phyloP scores from a whole-genome alignment of 2,329 filamentous ascomycete genomes.

The Ophiostoma sp. region DNA sequence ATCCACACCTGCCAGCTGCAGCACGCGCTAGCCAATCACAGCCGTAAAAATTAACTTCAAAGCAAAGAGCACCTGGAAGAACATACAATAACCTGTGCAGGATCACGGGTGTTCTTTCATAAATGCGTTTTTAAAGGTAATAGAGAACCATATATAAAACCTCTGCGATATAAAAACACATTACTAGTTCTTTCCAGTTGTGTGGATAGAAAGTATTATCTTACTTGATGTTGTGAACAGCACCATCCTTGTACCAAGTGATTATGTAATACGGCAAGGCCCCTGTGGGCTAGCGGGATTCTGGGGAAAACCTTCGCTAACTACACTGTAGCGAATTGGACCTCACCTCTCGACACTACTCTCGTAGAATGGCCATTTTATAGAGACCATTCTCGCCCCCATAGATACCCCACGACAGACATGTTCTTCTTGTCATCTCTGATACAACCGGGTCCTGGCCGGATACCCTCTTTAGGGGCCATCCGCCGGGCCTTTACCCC shows the following conservation, averaged over 20 bases:
- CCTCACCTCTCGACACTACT: neutral
- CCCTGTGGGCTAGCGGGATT: neutral
- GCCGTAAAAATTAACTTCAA: conserved; percentile 1
- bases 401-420: neutral
- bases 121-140: too few relatives aligned
- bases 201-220: too few relatives aligned
- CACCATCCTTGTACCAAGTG: neutral
- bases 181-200: too few relatives aligned
- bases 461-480: neutral
- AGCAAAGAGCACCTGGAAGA: neutral
- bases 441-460: neutral
- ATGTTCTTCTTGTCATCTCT: neutral
- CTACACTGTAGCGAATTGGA: neutral
- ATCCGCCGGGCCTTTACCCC: neutral
- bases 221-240: too few relatives aligned
- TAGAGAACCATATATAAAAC: too few relatives aligned
- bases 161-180: too few relatives aligned
- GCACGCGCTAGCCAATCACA: conserved; percentile 14
- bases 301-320: neutral
- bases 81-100: neutral
- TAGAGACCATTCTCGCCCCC: neutral
- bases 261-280: neutral
- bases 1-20: neutral
- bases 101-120: too few relatives aligned
- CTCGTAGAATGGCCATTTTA: neutral